Evolutionary conservation across 2,329 filamentous ascomycete genomes (phyloP).

Genomic region (Dactylellina sp.): DNA sequence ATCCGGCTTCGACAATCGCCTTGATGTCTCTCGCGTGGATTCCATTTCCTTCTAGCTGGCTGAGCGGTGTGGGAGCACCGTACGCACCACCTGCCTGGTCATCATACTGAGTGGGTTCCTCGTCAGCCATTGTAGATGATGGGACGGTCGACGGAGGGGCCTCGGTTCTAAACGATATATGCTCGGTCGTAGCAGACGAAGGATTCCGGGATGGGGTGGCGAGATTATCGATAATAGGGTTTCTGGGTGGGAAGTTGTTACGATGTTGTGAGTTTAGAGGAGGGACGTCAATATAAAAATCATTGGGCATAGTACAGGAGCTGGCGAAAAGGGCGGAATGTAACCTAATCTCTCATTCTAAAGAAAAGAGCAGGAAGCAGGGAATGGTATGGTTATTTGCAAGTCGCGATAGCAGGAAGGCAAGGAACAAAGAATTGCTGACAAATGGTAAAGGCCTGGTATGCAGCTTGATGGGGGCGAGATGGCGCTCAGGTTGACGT

Average conservation of each 20-base stretch:
- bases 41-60: constrained; percentile 76
- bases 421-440: constrained; percentile 22
- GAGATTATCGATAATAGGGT: neutral
- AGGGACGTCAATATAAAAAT: constrained; percentile 57
- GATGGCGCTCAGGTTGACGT: neutral
- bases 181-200: constrained; percentile 48
- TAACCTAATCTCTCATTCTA: constrained; percentile 28
- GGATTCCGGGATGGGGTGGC: constrained; percentile 27
- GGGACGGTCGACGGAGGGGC: constrained; percentile 44
- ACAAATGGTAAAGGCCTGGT: constrained; percentile 34
- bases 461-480: neutral
- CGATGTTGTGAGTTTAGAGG: constrained; percentile 47
- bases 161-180: constrained; percentile 43
- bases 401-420: constrained; percentile 1
- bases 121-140: constrained; percentile 62
- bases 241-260: constrained; percentile 28
- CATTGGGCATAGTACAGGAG: constrained; percentile 55
- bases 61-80: constrained; percentile 90
- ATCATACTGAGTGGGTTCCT: constrained; percentile 76
- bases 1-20: constrained; percentile 88
- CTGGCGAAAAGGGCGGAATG: neutral
- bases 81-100: constrained; percentile 79
- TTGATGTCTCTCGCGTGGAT: constrained; percentile 80
- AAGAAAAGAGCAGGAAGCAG: neutral
- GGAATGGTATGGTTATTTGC: constrained; percentile 3